phyloP scores from a whole-genome alignment of 345 rosid genomes.

The Pugionium dolabratum region DNA sequence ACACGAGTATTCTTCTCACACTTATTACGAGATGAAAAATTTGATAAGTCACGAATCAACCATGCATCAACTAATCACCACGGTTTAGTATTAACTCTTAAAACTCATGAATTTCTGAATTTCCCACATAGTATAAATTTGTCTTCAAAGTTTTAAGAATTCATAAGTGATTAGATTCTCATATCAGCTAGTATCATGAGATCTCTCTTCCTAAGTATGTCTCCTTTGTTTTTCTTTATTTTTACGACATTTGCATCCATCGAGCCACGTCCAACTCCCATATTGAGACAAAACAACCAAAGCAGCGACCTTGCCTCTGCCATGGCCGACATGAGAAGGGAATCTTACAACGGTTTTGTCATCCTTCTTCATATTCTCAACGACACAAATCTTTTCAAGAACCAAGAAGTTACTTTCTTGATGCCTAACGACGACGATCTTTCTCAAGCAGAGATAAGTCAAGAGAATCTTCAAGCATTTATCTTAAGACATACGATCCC shows the following conservation, averaged over 20 bases:
- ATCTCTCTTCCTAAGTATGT: constrained; percentile 2
- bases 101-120: constrained; percentile 5
- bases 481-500: constrained; percentile 38
- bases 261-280: constrained; percentile 32
- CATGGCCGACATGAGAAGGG: constrained; percentile 40
- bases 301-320: constrained; percentile 34
- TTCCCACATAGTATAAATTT: constrained; percentile 9
- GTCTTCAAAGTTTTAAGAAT: neutral
- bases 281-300: constrained; percentile 42
- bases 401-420: constrained; percentile 40
- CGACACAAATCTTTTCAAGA: constrained; percentile 34
- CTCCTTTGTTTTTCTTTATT: constrained; percentile 16
- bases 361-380: constrained; percentile 40
- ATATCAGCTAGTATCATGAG: constrained; percentile 18
- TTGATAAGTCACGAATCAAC: constrained; percentile 29
- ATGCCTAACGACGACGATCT: constrained; percentile 40
- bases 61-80: constrained; percentile 40
- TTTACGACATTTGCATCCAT: constrained; percentile 22
- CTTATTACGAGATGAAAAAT: constrained; percentile 14
- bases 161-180: neutral
- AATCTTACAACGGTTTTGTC: constrained; percentile 40
- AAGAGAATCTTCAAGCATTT: constrained; percentile 32
- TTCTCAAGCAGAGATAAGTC: constrained; percentile 32
- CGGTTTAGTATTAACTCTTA: constrained; percentile 19
- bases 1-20: constrained; percentile 30